Evolutionary conservation across 2,329 filamentous ascomycete species (phyloP), one percentile per base, ranked within the genome.

Genomic region (Fusarium miscanthi): DNA sequence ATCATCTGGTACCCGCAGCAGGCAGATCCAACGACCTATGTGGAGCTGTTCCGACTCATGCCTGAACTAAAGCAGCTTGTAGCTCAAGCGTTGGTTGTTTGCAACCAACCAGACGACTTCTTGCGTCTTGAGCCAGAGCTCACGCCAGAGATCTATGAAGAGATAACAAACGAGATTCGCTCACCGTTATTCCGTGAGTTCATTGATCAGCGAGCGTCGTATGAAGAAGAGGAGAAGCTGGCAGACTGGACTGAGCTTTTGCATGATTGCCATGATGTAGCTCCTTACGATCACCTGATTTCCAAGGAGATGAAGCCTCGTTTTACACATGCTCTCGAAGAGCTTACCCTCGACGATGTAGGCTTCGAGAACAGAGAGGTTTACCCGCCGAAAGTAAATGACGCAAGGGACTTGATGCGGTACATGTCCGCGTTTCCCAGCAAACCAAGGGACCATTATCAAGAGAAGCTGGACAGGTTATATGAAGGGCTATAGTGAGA

Each of bases 371-470:
- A 59, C 23, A 48, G 45, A 45, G 25, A n/a, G 30, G 57, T 23
- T 6, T 16, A 12, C 37, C 8, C 2, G 8, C 40, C 33, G 2
- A 19, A 27, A 4, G 25, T 17, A 3, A 33, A 37, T 16, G 57
- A 53, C 31, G 46, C 35, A 4, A 33, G 38, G 17, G 38, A 45
- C 17, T 16, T 64, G 21, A 52, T 64, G 31, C 27, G 33, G 9
- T 59, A 35, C 13, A 31, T 45, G 5, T 64, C 54, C 2, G 40
- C 43, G 17, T 82, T 42, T n/a, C 52, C 52, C 8, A 33, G 35
- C 3, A 14, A 25, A 10, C 52, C 52, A 2, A 42, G 27, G 21
- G 52, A 54, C 25, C 52, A 33, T n/a, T 27, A 31, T 23, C 11
- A 4, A 45, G 42, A 45, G 17, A 16, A 45, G 25, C n/a, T 13